These are phyloP conservation scores for Cerrena zonata DNA, from an alignment of 1,284 basidiomycete genomes.

Conservation along the genomic window DNA sequence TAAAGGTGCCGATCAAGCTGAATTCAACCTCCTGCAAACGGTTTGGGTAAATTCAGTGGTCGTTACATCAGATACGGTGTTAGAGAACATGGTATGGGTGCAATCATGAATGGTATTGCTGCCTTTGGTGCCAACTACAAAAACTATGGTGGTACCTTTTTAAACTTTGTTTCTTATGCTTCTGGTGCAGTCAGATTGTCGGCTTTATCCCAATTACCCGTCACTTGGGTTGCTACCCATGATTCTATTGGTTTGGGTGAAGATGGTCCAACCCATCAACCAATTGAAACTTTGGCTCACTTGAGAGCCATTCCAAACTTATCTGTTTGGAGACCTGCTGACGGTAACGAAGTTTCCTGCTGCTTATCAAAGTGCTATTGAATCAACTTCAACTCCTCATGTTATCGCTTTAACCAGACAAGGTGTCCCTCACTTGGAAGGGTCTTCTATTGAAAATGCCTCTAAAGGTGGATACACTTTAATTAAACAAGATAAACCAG, in stretches of 20 bases:
- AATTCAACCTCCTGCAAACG: conserved; percentile 89
- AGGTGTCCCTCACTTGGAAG: conserved; percentile 88
- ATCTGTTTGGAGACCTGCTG: conserved; percentile 86
- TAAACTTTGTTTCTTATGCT: conserved; percentile 93
- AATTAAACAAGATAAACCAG: too few species aligned
- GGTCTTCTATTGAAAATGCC: conserved; percentile 81
- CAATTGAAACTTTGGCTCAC: conserved; percentile 82
- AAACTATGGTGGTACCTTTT: conserved; percentile 7
- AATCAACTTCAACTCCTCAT: conserved; percentile 73
- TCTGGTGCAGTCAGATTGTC: conserved; percentile 88
- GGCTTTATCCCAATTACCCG: conserved; percentile 83
- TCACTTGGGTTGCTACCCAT: conserved; percentile 89
- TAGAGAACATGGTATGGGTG: conserved; percentile 95
- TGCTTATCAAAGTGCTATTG: conserved; percentile 77
- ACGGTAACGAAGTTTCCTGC: conserved; percentile 93
- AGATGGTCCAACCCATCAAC: conserved; percentile 95
- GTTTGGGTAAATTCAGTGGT: conserved; percentile 79
- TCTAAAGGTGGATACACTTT: conserved; percentile 85
- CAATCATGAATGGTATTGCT: conserved; percentile 84
- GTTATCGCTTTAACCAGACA: conserved; percentile 85
- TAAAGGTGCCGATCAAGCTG: conserved; percentile 73
- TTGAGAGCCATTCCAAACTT: conserved; percentile 88
- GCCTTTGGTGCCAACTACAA: conserved; percentile 63
- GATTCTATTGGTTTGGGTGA: conserved; percentile 90
- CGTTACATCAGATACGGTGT: conserved; percentile 95